phyloP scores from a whole-genome alignment of 352 stramenopile genomes.

The Thalassiosira mediterranea region DNA sequence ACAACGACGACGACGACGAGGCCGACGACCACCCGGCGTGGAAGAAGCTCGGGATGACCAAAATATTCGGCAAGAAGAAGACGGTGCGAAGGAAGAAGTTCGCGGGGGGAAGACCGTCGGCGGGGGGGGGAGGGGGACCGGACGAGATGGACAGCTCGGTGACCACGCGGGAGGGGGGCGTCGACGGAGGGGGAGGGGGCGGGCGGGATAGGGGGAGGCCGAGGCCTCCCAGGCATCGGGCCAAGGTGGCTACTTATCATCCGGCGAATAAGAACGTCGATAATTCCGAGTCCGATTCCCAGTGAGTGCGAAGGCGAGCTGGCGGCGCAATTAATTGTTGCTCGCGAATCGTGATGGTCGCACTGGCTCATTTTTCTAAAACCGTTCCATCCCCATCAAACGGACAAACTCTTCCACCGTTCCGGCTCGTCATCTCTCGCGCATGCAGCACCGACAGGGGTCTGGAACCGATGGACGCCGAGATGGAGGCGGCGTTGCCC shows the following conservation, averaged over 20 bases:
- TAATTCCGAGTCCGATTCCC: conserved; percentile 3
- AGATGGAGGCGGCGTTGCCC: conserved; percentile 18
- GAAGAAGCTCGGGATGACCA: conserved; percentile 4
- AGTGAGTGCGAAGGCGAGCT: too few relatives aligned
- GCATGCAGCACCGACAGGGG: conserved; percentile 6
- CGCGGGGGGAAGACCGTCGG: not conserved
- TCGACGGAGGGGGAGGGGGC: not conserved
- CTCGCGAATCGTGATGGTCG: too few relatives aligned
- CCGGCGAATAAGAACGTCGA: too few relatives aligned
- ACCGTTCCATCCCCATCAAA: too few relatives aligned
- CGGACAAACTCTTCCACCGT: too few relatives aligned
- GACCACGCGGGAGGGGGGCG: not conserved
- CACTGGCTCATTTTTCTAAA: too few relatives aligned
- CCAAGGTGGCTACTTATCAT: too few relatives aligned
- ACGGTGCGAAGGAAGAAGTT: not conserved
- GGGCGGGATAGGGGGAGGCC: conserved; percentile 1
- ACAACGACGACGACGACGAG: conserved; percentile 1
- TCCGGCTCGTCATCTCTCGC: too few relatives aligned
- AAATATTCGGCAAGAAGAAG: conserved; percentile 7
- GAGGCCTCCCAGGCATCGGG: not conserved
- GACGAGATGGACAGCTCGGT: not conserved
- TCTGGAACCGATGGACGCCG: conserved; percentile 19
- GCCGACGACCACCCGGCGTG: not conserved
- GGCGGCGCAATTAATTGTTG: too few relatives aligned
- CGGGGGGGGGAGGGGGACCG: not conserved